Conservation (phyloP, 371 early-diverging fungal species). For the Mortierella sp. region DNA sequence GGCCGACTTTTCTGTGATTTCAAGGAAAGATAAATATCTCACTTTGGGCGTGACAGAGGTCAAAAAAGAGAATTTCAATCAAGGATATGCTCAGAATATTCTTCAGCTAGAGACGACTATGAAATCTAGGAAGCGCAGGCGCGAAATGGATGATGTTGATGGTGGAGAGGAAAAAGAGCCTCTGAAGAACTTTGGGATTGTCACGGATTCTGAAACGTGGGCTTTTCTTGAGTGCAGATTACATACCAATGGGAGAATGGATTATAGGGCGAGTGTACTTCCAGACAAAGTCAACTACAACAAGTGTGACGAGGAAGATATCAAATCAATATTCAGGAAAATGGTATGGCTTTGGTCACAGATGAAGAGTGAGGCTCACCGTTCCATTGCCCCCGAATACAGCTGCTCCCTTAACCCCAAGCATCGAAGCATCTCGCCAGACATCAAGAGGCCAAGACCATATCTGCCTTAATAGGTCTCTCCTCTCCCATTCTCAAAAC, state of each 20-base stretch:
- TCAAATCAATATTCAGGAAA: neutral
- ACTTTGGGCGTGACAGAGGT: conserved; percentile 6
- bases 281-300: neutral
- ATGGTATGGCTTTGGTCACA: neutral
- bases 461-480: too few species aligned
- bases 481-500: too few species aligned
- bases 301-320: neutral
- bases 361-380: neutral
- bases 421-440: too few species aligned
- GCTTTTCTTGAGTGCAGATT: conserved; percentile 16
- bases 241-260: neutral
- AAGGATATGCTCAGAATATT: conserved; percentile 14
- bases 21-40: neutral
- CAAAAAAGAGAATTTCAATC: conserved; percentile 12
- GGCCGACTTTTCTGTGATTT: neutral
- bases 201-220: conserved; percentile 15
- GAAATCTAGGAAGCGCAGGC: conserved; percentile 2
- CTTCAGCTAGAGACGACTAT: conserved; percentile 12
- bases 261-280: neutral
- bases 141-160: neutral
- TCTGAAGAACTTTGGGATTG: conserved; percentile 15
- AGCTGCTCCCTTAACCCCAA: too few species aligned
- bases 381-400: neutral
- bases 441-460: too few species aligned
- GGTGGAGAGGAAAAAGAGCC: neutral